phyloP scores from a whole-genome alignment of 345 rosid species.

The Turnera subulata region DNA sequence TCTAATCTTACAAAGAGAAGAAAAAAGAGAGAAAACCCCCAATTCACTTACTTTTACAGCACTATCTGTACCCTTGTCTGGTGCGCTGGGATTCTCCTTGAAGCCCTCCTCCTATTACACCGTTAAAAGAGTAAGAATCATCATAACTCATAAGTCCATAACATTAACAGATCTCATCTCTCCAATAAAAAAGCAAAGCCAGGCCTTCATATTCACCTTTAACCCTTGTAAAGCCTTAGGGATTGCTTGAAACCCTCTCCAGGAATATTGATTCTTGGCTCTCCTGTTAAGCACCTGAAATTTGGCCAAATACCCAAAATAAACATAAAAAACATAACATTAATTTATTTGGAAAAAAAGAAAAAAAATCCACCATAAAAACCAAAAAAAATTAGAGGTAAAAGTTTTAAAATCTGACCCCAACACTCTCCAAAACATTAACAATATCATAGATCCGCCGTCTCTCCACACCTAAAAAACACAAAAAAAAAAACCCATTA shows the following conservation, averaged over 20 bases:
- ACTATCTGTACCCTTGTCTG: slow-evolving; percentile 28
- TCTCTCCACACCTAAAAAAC: slow-evolving; percentile 28
- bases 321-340: not conserved
- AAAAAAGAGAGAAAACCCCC: not conserved
- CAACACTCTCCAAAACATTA: slow-evolving; percentile 31
- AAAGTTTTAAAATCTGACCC: slow-evolving; percentile 13
- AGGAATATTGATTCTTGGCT: slow-evolving; percentile 64
- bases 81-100: slow-evolving; percentile 39
- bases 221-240: slow-evolving; percentile 56
- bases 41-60: slow-evolving; percentile 47
- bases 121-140: slow-evolving; percentile 14
- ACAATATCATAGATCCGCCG: slow-evolving; percentile 35
- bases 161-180: not conserved
- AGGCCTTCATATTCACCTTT: slow-evolving; percentile 31
- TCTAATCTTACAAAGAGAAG: not conserved
- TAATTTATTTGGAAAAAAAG: slow-evolving; percentile 1
- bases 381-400: not conserved
- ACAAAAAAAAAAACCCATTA: not conserved
- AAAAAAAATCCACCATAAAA: slow-evolving; percentile 19
- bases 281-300: slow-evolving; percentile 25
- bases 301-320: not conserved
- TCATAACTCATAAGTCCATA: not conserved
- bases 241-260: slow-evolving; percentile 78
- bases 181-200: not conserved
- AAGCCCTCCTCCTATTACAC: slow-evolving; percentile 54